A percentile compares a stretch with the other conserved stretches of the same genome.
Evolutionary conservation across 1,139 yeast species (phyloP).

Genomic region (Hemisphaericaspora subhashii): DNA sequence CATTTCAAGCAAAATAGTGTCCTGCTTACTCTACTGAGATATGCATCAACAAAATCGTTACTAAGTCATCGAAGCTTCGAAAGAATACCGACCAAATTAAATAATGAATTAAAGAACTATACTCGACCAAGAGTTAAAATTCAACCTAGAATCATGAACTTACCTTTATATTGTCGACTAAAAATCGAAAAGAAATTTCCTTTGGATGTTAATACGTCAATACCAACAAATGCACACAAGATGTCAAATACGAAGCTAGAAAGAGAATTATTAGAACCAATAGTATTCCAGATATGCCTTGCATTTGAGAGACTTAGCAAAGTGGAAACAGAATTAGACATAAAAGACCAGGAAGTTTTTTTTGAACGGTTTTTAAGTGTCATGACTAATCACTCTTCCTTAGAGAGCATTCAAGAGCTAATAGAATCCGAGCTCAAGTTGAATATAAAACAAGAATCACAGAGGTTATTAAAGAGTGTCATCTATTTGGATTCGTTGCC

Average conservation of each 20-base stretch:
- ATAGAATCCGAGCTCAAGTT: neutral
- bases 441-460: neutral
- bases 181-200: neutral
- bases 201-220: constrained; percentile 4
- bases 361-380: neutral
- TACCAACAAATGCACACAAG: constrained; percentile 7
- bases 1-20: neutral
- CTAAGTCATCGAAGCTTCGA: constrained; percentile 10
- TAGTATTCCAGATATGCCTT: constrained; percentile 11
- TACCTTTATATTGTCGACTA: constrained; percentile 8
- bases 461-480: neutral
- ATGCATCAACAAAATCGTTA: neutral
- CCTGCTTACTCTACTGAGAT: neutral
- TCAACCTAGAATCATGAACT: constrained; percentile 13
- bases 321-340: neutral
- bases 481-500: neutral
- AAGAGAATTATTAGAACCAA: constrained; percentile 11
- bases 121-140: constrained; percentile 7
- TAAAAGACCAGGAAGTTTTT: neutral
- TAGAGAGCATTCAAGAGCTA: neutral
- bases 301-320: neutral
- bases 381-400: too few relatives aligned
- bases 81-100: constrained; percentile 11
- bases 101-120: constrained; percentile 11
- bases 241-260: constrained; percentile 6